Evolutionary conservation across 2,329 filamentous ascomycete species (phyloP), one percentile per base, ranked within the genome.

Genomic region (Trichoderma arundinaceum): DNA sequence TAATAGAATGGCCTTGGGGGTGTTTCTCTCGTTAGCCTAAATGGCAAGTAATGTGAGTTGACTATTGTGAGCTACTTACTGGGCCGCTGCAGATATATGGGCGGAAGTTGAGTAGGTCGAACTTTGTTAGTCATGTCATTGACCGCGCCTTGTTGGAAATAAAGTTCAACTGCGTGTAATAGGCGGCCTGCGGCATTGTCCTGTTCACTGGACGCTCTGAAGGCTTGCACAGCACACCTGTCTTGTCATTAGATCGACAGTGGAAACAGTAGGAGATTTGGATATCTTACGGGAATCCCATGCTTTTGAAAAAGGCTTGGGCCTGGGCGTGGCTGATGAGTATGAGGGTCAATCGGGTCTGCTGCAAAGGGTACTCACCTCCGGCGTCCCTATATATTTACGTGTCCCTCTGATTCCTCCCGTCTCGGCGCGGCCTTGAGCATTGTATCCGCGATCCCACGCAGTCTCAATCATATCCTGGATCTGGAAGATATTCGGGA

Each of bases 381-480:
- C 94, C 8, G 92, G 89, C 1, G 94, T 97, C 15, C 94, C 94
- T 71, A 98, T 98, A 74, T 95, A 98, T 76, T 97, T 98, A 67
- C 95, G 87, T 0, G 94, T 97, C n/a, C 89, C 89, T 69, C 82
- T 87, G 69, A 98, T 91, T 1, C 93, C 92, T 2, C 94, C 94
- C 0, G 94, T 97, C 77, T 98, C 92, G 2, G 86, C 74, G 39
- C 92, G 85, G 3, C 91, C 92, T 51, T 88, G 83, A 3, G 85
- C 75, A 72, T 96, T 95, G 74, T 95, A 92, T 0, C 91, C 93
- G 73, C 83, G 83, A 72, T 96, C 92, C 94, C 94, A 98, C 0
- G 93, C 94, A 15, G 81, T 79, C 76, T 98, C 94, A 71, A 98
- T 96, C 72, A 88, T 81, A 63, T 96, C 90, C 74, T 98, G 95